Evolutionary conservation across 1,284 basidiomycete species (phyloP), one percentile per base, ranked within the genome.

Genomic region (Boletellus dicymbophilus): DNA sequence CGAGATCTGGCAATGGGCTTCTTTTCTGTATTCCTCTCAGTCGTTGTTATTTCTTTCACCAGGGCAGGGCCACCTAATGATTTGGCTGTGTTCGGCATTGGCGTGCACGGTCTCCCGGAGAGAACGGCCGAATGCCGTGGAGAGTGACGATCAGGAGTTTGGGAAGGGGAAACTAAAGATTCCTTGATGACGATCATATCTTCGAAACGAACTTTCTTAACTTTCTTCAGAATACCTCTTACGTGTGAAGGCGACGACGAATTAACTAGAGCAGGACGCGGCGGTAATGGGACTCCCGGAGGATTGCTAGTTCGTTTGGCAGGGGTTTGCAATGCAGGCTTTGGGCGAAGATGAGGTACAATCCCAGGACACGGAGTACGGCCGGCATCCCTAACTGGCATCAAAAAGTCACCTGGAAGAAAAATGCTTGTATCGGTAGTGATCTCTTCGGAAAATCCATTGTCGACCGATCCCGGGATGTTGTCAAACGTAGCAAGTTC

Each of bases 221-320:
- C 49, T 46, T 70, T 66, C 66, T 70, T 66, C 54, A 66, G 40
- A 36, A 70, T 66, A 18, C 64, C 63, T 49, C 56, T 64, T 31
- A 70, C 66, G 5, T 53, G 50, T 10, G 52, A 49, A 18, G 62
- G 56, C 13, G 64, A 66, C 16, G 47, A 66, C n/a, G 62, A 58
- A 41, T 49, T 62, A 44, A 67, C 30, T 28, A 66, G 59, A 28
- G 63, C 64, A 15, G 64, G 67, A 16, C 67, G 66, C 10, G 55
- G 64, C 2, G 64, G 64, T n/a, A 69, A 50, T n/a, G 67, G 61
- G 22, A 53, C 27, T n/a, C 41, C 33, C 28, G 64, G 64, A 39
- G 67, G 67, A 21, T 46, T 44, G 22, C 45, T 48, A 30, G 49
- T 36, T 20, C 22, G 40, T 3, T 37, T 43, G 38, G 37, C 16